Conservation (phyloP, 2,329 filamentous ascomycete species). For the Daldinia eschscholtzii region DNA sequence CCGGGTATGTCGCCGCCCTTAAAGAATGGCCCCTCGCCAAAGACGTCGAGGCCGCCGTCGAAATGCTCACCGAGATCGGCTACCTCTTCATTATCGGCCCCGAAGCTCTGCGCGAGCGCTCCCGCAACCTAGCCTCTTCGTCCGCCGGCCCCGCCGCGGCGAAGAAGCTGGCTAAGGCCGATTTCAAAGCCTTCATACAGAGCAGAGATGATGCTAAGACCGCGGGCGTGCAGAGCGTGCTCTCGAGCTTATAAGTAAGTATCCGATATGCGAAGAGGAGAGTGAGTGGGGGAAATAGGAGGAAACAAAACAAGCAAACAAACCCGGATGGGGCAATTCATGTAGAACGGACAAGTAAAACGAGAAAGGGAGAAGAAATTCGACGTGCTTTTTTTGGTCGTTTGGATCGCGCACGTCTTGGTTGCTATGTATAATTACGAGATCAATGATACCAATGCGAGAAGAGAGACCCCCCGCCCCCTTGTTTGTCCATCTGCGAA, state of each 20-base stretch:
- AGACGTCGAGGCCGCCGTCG: constrained; percentile 76
- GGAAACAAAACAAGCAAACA: neutral
- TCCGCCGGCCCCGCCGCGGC: constrained; percentile 55
- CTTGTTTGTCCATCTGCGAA: neutral
- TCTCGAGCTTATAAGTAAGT: constrained; percentile 71
- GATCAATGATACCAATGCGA: constrained; percentile 24
- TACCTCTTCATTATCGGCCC: constrained; percentile 94
- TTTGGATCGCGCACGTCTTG: constrained; percentile 26
- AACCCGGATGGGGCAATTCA: neutral
- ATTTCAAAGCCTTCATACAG: constrained; percentile 86
- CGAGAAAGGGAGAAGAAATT: neutral
- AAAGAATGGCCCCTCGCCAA: constrained; percentile 82
- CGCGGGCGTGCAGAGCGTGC: constrained; percentile 84
- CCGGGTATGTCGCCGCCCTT: constrained; percentile 89
- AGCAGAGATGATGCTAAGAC: constrained; percentile 86
- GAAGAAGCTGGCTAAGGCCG: constrained; percentile 72
- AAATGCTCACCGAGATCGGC: constrained; percentile 91
- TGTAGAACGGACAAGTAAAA: neutral
- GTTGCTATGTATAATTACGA: constrained; percentile 29
- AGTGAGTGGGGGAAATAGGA: neutral
- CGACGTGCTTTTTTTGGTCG: constrained; percentile 8
- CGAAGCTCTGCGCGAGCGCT: constrained; percentile 79
- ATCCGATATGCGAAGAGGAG: neutral
- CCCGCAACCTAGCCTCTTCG: constrained; percentile 67
- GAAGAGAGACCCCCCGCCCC: constrained; percentile 2